Conservation (phyloP, 2,329 filamentous ascomycete genomes). For the Zymoseptoria pseudotritici region DNA sequence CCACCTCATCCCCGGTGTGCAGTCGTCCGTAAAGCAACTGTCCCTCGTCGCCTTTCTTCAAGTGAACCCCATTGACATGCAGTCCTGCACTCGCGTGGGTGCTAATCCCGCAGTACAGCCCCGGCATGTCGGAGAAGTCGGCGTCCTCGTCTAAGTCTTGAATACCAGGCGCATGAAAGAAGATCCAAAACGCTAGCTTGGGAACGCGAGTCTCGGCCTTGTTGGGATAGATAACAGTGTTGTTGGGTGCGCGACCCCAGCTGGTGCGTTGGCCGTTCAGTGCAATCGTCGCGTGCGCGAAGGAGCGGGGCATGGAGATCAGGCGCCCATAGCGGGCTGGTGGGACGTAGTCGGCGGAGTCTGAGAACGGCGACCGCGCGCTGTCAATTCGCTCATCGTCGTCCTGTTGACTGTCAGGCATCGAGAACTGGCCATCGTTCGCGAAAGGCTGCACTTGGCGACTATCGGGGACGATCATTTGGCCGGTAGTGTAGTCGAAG, state of each 20-base stretch:
- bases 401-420: slow-evolving; percentile 1
- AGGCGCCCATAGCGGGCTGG: slow-evolving; percentile 54
- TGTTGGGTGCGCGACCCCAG: slow-evolving; percentile 67
- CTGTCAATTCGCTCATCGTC: slow-evolving; percentile 17
- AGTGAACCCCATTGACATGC: slow-evolving; percentile 62
- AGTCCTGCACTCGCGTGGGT: slow-evolving; percentile 74
- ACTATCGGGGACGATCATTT: slow-evolving; percentile 10
- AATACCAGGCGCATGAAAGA: slow-evolving; percentile 64
- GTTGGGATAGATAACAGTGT: slow-evolving; percentile 60
- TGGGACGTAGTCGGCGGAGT: background rate
- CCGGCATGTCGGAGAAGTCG: slow-evolving; percentile 47
- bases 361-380: slow-evolving; percentile 17
- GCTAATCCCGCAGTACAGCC: slow-evolving; percentile 63
- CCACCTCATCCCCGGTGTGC: slow-evolving; percentile 68
- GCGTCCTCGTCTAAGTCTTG: slow-evolving; percentile 47
- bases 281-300: slow-evolving; percentile 55
- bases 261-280: slow-evolving; percentile 61
- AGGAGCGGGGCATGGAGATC: slow-evolving; percentile 58
- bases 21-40: slow-evolving; percentile 57
- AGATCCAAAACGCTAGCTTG: slow-evolving; percentile 71
- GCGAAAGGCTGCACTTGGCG: background rate
- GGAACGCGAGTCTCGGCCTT: slow-evolving; percentile 64
- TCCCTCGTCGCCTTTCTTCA: slow-evolving; percentile 51
- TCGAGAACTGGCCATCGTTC: background rate
- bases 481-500: slow-evolving; percentile 33